Evolutionary conservation across 2,329 filamentous ascomycete species (phyloP).

Genomic region (Intubia oerlemansii): DNA sequence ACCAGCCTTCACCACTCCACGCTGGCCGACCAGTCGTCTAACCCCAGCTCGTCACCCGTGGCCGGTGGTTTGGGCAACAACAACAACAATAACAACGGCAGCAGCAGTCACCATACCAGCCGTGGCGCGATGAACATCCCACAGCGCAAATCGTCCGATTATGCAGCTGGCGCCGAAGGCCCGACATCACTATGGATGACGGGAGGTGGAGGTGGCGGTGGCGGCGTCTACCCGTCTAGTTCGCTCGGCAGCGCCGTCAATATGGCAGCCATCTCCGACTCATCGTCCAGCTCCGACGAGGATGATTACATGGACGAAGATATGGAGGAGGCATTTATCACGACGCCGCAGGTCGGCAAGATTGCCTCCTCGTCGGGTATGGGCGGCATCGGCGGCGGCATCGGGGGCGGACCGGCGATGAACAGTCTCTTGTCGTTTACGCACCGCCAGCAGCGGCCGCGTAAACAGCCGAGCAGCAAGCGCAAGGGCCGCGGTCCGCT

Average conservation of each 20-base stretch:
- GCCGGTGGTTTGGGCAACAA: too few species aligned
- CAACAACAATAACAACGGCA: slow-evolving; percentile 23
- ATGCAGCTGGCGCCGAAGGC: slow-evolving; percentile 35
- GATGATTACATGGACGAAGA: slow-evolving; percentile 52
- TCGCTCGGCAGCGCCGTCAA: slow-evolving; percentile 56
- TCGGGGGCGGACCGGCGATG: slow-evolving; percentile 41
- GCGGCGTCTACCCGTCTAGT: slow-evolving; percentile 45
- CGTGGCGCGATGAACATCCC: slow-evolving; percentile 36
- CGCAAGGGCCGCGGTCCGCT: slow-evolving; percentile 25
- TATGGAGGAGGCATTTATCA: slow-evolving; percentile 61
- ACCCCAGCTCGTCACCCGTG: slow-evolving; percentile 76
- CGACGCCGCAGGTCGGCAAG: slow-evolving; percentile 59
- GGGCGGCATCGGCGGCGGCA: too few species aligned
- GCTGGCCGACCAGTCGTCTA: slow-evolving; percentile 69
- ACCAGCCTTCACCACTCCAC: slow-evolving; percentile 93
- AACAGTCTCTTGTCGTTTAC: slow-evolving; percentile 69
- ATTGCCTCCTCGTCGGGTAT: too few species aligned
- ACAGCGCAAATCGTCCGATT: slow-evolving; percentile 22
- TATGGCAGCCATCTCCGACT: too few species aligned
- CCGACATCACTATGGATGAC: slow-evolving; percentile 53
- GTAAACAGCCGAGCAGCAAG: slow-evolving; percentile 42
- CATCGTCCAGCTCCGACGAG: slow-evolving; percentile 51
- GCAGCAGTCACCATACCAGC: slow-evolving; percentile 7
- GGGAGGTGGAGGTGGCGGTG: slow-evolving; percentile 7
- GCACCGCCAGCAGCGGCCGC: slow-evolving; percentile 51